Base-by-base conservation (phyloP, 108 stramenopile genomes). In the Fistulifera solaris region DNA sequence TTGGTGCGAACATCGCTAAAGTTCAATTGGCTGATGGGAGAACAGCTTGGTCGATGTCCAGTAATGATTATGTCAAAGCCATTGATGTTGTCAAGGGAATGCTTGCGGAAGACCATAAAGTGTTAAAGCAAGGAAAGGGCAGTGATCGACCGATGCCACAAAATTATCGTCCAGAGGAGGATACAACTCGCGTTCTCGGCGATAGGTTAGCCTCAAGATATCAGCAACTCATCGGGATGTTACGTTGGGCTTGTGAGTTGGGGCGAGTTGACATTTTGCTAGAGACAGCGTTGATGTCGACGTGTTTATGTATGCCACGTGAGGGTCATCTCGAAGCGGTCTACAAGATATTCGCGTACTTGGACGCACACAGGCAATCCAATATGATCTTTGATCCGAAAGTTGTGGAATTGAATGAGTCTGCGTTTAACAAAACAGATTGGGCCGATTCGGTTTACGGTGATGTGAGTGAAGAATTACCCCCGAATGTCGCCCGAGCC, bases 271-370 rank as follows among this genome's bases (percentile, higher is more conserved):
- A 77, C 31, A 70, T 77, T 24, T 40, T 53, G 8, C 21, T 41
- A 21, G 73, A 77, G 42, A 71, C 69, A 6, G 71, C 71, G 13
- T 54, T 72, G 54, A 58, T 82, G 70, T 58, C 67, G 6, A 60
- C 52, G 0, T 67, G 75, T 49, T 47, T 72, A 0, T 70, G 73
- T 16, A n/a, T 69, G 0, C 80, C 80, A 38, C 16, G 80, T 12
- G 51, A 57, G 42, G 76, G 74, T 26, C 80, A 82, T 48, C 39
- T 77, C 27, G 48, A 71, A 12, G 40, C 63, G 19, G 17, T 77
- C 19, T 69, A 45, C 12, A 62, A 75, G 35, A 66, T 81, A 8
- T 74, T 67, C 41, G 69, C 46, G 0, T 67, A 75, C 28, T 45
- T 75, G 19, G 58, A 75, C 49, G 6, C 4, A 8, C 44, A 45